Evolutionary conservation across 164 flowering plant species (phyloP).

Genomic region (Paratinospora sagittata): DNA sequence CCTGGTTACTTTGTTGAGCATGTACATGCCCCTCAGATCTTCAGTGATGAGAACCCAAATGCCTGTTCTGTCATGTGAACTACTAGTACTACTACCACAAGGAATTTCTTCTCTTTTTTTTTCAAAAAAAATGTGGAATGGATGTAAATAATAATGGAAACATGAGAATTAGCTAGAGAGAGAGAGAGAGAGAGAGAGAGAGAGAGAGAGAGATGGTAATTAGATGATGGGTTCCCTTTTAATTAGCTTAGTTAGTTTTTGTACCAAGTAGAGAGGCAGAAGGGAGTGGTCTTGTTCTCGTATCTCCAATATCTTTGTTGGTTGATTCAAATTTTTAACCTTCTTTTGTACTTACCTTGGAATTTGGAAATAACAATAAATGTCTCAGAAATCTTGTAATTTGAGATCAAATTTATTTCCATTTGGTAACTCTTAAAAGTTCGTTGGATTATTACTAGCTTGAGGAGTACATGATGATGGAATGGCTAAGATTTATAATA

Average conservation of each 20-base stretch:
- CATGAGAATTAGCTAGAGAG: neutral
- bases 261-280: too few relatives aligned
- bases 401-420: too few relatives aligned
- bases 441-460: too few relatives aligned
- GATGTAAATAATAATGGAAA: constrained; percentile 1
- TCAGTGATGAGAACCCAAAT: constrained; percentile 8
- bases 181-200: too few relatives aligned
- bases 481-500: too few relatives aligned
- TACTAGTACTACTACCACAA: too few relatives aligned
- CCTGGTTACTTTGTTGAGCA: neutral
- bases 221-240: neutral
- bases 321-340: neutral
- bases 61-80: constrained; percentile 8
- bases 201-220: neutral
- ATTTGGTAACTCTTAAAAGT: too few relatives aligned
- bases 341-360: neutral
- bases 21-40: constrained; percentile 2
- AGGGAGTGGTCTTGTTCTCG: neutral
- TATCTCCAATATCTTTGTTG: neutral
- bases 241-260: too few relatives aligned
- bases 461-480: too few relatives aligned
- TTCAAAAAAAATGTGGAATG: too few relatives aligned
- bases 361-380: neutral
- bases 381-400: too few relatives aligned
- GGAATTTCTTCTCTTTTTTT: too few relatives aligned